Base-by-base conservation (phyloP, 805 yeast species). In the Metschnikowia cerradonensis region DNA sequence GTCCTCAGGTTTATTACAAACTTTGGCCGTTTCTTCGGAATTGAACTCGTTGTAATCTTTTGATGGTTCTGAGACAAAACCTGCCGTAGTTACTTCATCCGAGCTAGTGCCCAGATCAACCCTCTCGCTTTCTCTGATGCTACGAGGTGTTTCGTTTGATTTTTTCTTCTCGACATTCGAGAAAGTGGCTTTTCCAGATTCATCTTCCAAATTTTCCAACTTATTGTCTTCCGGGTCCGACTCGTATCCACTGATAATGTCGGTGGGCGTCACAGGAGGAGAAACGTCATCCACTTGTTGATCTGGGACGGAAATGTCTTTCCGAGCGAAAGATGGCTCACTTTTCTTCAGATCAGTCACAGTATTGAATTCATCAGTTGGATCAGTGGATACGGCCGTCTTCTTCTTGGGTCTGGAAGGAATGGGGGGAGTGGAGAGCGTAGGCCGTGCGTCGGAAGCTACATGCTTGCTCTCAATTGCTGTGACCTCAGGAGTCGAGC, bases 201-300 rank as follows among this genome's bases (percentile, higher is more conserved):
- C 15, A 19, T 20, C 13, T 20, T 8, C 26, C 30, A 13, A 14
- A 26, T 13, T 20, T 14, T 2, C 30, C 23, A 14, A 32, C 17
- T 7, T 6, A 17, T 32, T 20, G 19, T 33, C 32, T 14, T 42
- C 38, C 5, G 19, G 19, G 6, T 42, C 38, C 10, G 20, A 32
- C 38, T 33, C 45, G 35, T 44, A 44, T 5, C 23, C 47, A n/a
- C 47, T 35, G 13, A 44, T 44, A 20, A 44, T 44, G 20, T 22
- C 33, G 13, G 31, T 23, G 35, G 47, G 47, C 14, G 47, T 35
- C 33, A 44, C 33, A 6, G 31, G 38, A 6, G 38, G 34, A 6
- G 41, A 39, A 11, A n/a, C 20, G 4, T n/a, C 13, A 39, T 6
- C n/a, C 10, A 3, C 31, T 39, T 39, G 13, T 4, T 20, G 23